Percentiles rank a stretch among this genome's conserved stretches.
Evolutionary conservation across 768 basidiomycete genomes (phyloP).

Genomic region (Macrolepiota albuminosa): DNA sequence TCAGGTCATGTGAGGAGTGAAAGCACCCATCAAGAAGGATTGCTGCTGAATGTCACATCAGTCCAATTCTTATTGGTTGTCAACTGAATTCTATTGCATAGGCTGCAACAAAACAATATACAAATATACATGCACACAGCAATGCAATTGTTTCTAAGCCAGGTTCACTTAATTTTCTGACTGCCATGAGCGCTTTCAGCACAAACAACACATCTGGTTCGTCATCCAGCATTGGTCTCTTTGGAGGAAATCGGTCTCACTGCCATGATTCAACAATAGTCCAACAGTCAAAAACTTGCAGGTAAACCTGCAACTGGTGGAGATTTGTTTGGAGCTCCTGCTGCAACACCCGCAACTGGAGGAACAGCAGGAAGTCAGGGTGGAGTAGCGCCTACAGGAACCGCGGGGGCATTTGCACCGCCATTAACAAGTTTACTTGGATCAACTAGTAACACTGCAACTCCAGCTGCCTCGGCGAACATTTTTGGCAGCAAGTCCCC

Average conservation of each 20-base stretch:
- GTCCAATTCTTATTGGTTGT: neutral
- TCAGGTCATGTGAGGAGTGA: neutral
- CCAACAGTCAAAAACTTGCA: conserved; percentile 2
- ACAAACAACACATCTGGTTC: conserved; percentile 10
- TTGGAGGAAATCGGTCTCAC: conserved; percentile 16
- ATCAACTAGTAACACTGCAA: conserved; percentile 6
- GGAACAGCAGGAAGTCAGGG: conserved; percentile 15
- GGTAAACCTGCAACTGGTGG: conserved; percentile 22
- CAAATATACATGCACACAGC: conserved; percentile 5
- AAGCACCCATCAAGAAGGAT: neutral
- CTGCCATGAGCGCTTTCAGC: conserved; percentile 16
- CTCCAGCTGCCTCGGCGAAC: neutral
- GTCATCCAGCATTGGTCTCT: conserved; percentile 13
- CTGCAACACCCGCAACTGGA: conserved; percentile 15
- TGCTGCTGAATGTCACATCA: neutral
- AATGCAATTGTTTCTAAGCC: conserved; percentile 1
- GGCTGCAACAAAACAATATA: neutral
- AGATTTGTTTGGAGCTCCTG: conserved; percentile 22
- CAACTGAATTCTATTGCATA: neutral
- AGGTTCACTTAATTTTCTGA: neutral
- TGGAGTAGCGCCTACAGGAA: conserved; percentile 9
- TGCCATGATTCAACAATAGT: neutral
- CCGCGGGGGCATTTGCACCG: neutral
- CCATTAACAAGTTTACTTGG: neutral
- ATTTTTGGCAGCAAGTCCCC: conserved; percentile 3